Conservation (phyloP, 2,329 filamentous ascomycete genomes). For the Coleophoma eucalyptorum region DNA sequence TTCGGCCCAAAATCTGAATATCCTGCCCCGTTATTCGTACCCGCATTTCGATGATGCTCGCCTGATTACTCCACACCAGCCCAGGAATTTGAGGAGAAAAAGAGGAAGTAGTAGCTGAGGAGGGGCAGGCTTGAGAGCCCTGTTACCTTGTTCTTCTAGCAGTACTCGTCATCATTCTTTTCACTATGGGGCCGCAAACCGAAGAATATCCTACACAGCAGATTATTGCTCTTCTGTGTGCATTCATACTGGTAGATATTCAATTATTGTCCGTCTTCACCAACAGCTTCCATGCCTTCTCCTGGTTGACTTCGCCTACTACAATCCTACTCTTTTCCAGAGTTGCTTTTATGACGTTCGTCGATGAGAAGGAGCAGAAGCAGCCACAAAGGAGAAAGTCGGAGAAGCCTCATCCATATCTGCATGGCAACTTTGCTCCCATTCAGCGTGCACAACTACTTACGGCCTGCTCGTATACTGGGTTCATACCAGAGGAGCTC, state of each 20-base stretch:
- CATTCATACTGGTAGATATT: background rate
- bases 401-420: conserved; percentile 36
- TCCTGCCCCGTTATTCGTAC: too few species aligned
- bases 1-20: too few species aligned
- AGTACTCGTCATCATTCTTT: background rate
- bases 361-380: conserved; percentile 15
- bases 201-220: background rate
- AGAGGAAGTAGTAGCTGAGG: too few species aligned
- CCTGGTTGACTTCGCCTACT: background rate
- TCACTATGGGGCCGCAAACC: background rate
- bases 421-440: conserved; percentile 68
- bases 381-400: conserved; percentile 7
- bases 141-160: background rate
- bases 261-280: background rate
- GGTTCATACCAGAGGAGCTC: conserved; percentile 60
- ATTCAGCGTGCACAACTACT: conserved; percentile 51
- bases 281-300: conserved; percentile 1
- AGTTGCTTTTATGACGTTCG: background rate
- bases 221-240: background rate
- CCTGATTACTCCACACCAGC: too few species aligned
- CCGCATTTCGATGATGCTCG: too few species aligned
- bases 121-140: too few species aligned
- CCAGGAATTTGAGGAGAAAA: too few species aligned
- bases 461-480: conserved; percentile 53
- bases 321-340: background rate